Evolutionary conservation across 2,329 filamentous ascomycete genomes (phyloP).

Genomic region (Dactylonectria macrodidyma): DNA sequence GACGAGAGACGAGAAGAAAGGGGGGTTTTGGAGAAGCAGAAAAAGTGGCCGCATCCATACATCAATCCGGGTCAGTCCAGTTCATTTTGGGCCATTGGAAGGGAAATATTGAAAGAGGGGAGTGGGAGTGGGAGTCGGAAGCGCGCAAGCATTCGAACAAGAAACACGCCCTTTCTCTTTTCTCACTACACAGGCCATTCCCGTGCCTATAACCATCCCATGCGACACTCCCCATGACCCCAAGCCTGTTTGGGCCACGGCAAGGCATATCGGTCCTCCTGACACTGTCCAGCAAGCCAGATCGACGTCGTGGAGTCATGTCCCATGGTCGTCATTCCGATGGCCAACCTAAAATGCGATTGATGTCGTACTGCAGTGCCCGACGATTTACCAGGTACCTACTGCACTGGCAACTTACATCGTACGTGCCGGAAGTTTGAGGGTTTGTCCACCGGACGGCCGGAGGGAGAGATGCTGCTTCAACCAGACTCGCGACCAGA

Average conservation of each 20-base stretch:
- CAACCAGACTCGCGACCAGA: slow-evolving; percentile 5
- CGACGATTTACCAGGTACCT: too few relatives aligned
- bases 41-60: slow-evolving; percentile 34
- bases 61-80: slow-evolving; percentile 17
- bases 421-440: slow-evolving; percentile 38
- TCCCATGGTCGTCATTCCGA: slow-evolving; percentile 2
- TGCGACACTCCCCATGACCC: slow-evolving; percentile 14
- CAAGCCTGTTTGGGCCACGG: slow-evolving; percentile 15
- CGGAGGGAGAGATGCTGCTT: neutral
- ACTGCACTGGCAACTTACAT: slow-evolving; percentile 17
- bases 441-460: slow-evolving; percentile 18
- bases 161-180: slow-evolving; percentile 24
- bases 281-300: slow-evolving; percentile 18
- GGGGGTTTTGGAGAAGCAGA: slow-evolving; percentile 1
- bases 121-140: slow-evolving; percentile 28
- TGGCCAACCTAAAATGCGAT: slow-evolving; percentile 3
- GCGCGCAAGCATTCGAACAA: slow-evolving; percentile 6
- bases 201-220: slow-evolving; percentile 1
- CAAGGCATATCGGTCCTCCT: slow-evolving; percentile 22
- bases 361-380: too few relatives aligned
- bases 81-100: slow-evolving; percentile 9
- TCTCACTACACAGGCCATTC: slow-evolving; percentile 21
- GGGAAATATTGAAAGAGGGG: slow-evolving; percentile 24
- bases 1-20: slow-evolving; percentile 12
- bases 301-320: slow-evolving; percentile 15